Percentiles rank a stretch among this genome's conserved stretches.
phyloP scores from a whole-genome alignment of 2,329 filamentous ascomycete genomes.

The Cladosporium sp. region DNA sequence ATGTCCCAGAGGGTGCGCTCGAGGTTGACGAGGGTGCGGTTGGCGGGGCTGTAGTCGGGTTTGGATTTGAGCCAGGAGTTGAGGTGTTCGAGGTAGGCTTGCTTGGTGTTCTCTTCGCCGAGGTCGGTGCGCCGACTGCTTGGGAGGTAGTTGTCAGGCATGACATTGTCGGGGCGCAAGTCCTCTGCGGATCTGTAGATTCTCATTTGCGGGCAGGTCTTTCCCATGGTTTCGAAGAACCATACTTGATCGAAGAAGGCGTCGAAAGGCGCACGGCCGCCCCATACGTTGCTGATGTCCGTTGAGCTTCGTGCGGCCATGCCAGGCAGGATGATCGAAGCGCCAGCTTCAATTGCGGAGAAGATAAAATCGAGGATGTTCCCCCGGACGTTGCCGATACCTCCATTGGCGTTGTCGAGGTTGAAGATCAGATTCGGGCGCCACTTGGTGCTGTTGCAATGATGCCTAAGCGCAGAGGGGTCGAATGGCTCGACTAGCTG shows the following conservation, averaged over 20 bases:
- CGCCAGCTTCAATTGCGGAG: conserved; percentile 44
- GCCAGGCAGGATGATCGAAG: conserved; percentile 27
- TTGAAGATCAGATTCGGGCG: conserved; percentile 38
- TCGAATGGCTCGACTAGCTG: conserved; percentile 21
- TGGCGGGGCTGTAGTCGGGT: conserved; percentile 8
- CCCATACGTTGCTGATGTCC: conserved; percentile 21
- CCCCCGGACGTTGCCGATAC: conserved; percentile 41
- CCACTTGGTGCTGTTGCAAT: conserved; percentile 37
- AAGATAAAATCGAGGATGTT: conserved; percentile 42
- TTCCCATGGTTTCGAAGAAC: conserved; percentile 19
- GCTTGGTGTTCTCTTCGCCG: conserved; percentile 13
- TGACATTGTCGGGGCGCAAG: conserved; percentile 11
- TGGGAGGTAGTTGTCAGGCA: conserved; percentile 21
- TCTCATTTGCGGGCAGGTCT: conserved; percentile 23
- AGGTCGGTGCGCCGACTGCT: conserved; percentile 21
- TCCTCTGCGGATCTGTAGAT: conserved; percentile 19
- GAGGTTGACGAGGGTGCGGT: conserved; percentile 22
- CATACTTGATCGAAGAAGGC: conserved; percentile 26
- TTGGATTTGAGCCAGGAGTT: conserved; percentile 19
- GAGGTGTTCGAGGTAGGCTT: conserved; percentile 17
- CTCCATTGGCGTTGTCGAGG: conserved; percentile 40
- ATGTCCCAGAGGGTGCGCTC: conserved; percentile 26
- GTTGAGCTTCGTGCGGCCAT: conserved; percentile 16
- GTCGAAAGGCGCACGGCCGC: conserved; percentile 18
- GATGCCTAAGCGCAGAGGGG: conserved; percentile 18